Evolutionary conservation across 306 rosid genomes (phyloP), one percentile per base, ranked within the genome.

Genomic region (Clitoria ternatea): DNA sequence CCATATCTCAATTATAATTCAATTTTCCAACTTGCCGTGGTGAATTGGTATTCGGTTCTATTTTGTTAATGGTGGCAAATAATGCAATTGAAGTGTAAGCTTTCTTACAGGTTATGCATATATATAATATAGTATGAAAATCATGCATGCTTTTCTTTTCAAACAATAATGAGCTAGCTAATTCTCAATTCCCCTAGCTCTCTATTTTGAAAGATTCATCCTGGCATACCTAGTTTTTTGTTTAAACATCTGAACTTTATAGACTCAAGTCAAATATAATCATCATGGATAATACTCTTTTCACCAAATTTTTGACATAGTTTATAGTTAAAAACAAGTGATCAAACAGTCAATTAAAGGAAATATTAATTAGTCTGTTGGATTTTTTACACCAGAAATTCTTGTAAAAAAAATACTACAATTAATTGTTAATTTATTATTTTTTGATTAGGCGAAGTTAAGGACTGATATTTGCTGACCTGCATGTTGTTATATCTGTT

Each of bases 401-500:
- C n/a, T n/a, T n/a, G n/a, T n/a, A n/a, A n/a, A n/a, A n/a, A n/a
- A n/a, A n/a, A n/a, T n/a, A n/a, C n/a, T n/a, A n/a, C n/a, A n/a
- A n/a, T n/a, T n/a, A n/a, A n/a, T n/a, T n/a, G n/a, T n/a, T n/a
- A n/a, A n/a, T n/a, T n/a, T n/a, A n/a, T n/a, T n/a, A n/a, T n/a
- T n/a, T n/a, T n/a, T n/a, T n/a, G n/a, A n/a, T n/a, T n/a, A n/a
- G n/a, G n/a, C n/a, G 20, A 69, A 63, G 15, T 50, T 66, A 66
- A 49, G 39, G 59, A 63, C 0, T 2, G 30, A 53, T n/a, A n/a
- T n/a, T 11, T 67, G 85, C 96, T 83, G 24, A 91, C 98, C 98
- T 92, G 98, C 98, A 92, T 90, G 82, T 92, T 92, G 64, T 92
- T 92, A 85, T 88, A 90, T 77, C 97, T 85, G 81, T 90, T 93